Percentiles rank a stretch among this genome's conserved stretches.
Evolutionary conservation across 2,329 filamentous ascomycete species (phyloP).

Genomic region (Nothomitra cinnamomea): DNA sequence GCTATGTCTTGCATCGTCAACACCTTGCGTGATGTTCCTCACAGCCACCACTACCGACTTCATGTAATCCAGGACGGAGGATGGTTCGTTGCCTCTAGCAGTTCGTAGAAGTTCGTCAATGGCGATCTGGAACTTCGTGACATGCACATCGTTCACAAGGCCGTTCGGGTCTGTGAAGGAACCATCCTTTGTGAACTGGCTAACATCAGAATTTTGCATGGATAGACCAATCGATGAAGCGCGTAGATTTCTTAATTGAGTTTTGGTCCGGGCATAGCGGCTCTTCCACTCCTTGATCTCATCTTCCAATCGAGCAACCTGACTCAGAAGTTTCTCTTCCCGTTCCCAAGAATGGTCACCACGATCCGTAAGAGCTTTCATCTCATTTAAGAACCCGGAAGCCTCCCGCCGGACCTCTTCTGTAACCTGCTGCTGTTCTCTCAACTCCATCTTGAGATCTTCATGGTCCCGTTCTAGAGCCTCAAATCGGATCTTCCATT

Average conservation of each 20-base stretch:
- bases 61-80: conserved; percentile 67
- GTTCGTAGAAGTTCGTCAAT: conserved; percentile 77
- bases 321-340: conserved; percentile 60
- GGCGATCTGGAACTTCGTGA: conserved; percentile 88
- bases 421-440: conserved; percentile 64
- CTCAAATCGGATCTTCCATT: conserved; percentile 42
- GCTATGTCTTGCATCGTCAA: conserved; percentile 38
- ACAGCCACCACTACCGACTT: conserved; percentile 72
- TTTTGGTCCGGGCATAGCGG: conserved; percentile 74
- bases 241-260: conserved; percentile 66
- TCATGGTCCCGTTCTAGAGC: conserved; percentile 45
- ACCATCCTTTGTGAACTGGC: conserved; percentile 46
- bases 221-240: conserved; percentile 62
- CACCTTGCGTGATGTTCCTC: conserved; percentile 67
- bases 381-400: conserved; percentile 68
- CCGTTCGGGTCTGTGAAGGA: conserved; percentile 56
- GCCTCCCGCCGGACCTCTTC: conserved; percentile 78
- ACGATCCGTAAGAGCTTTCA: conserved; percentile 70
- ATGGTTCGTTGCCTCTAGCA: conserved; percentile 56
- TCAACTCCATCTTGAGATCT: conserved; percentile 44
- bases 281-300: conserved; percentile 84
- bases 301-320: conserved; percentile 58
- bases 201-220: conserved; percentile 24
- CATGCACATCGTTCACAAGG: conserved; percentile 73
- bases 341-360: conserved; percentile 64